phyloP scores from a whole-genome alignment of 208 protist species.

The Leishmania tarentolae region DNA sequence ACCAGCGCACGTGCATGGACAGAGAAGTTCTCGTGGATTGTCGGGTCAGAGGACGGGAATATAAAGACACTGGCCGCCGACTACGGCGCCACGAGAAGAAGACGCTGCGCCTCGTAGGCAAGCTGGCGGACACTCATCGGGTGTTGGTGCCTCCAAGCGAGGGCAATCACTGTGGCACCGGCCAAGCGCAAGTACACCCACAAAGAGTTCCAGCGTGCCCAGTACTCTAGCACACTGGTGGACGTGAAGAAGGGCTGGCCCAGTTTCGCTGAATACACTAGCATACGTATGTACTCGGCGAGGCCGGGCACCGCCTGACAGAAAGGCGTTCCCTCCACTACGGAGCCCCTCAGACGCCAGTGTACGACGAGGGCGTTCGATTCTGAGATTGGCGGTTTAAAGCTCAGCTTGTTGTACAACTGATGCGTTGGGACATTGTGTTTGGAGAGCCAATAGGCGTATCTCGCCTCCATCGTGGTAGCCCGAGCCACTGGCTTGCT shows the following conservation, averaged over 20 bases:
- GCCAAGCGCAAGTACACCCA: constrained; percentile 26
- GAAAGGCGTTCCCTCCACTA: constrained; percentile 21
- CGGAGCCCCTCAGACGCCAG: constrained; percentile 5
- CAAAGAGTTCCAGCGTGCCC: constrained; percentile 22
- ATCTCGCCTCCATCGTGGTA: background rate
- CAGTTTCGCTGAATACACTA: constrained; percentile 13
- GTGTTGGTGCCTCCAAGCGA: constrained; percentile 21
- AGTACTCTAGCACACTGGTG: constrained; percentile 12
- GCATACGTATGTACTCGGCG: constrained; percentile 11
- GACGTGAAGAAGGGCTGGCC: background rate
- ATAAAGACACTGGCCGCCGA: background rate
- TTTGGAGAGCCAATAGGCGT: constrained; percentile 24
- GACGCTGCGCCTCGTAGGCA: constrained; percentile 15
- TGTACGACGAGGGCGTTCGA: constrained; percentile 4
- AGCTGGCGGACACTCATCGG: constrained; percentile 14
- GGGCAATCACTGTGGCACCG: constrained; percentile 12
- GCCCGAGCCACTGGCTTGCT: background rate
- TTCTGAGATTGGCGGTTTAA: background rate
- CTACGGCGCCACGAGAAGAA: constrained; percentile 10
- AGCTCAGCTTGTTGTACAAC: constrained; percentile 6
- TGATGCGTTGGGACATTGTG: background rate
- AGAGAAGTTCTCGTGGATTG: background rate
- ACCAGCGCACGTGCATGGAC: background rate
- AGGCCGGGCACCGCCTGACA: constrained; percentile 12
- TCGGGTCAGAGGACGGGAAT: background rate